Evolutionary conservation across 768 basidiomycete genomes (phyloP).

Genomic region (Xerocomellus dryophilus): DNA sequence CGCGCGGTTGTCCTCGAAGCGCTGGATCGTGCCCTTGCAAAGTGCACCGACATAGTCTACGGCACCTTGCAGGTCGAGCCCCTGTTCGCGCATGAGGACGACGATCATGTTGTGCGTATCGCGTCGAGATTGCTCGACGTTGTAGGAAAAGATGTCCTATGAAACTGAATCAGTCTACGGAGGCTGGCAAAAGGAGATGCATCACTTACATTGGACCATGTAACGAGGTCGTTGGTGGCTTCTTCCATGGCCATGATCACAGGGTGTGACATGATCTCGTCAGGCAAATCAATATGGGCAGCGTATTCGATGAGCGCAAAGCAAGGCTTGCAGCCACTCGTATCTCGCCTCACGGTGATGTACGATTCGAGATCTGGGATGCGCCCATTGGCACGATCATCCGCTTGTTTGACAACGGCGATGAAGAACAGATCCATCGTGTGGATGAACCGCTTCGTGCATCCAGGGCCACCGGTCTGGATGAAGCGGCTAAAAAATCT

Average conservation of each 20-base stretch:
- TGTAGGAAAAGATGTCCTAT: constrained; percentile 75
- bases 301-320: constrained; percentile 57
- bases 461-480: constrained; percentile 38
- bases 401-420: constrained; percentile 43
- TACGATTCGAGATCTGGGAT: constrained; percentile 52
- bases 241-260: constrained; percentile 44
- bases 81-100: constrained; percentile 64
- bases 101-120: constrained; percentile 72
- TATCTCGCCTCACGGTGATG: constrained; percentile 50
- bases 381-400: constrained; percentile 37
- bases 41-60: constrained; percentile 62
- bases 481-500: constrained; percentile 40
- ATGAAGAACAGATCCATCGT: constrained; percentile 42
- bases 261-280: constrained; percentile 52
- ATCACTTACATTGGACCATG: constrained; percentile 42
- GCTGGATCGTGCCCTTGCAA: constrained; percentile 53
- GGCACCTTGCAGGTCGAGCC: constrained; percentile 56
- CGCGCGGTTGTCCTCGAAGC: constrained; percentile 46
- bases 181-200: background rate
- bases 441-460: constrained; percentile 39
- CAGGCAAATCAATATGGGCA: constrained; percentile 47
- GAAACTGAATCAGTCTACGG: background rate
- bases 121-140: constrained; percentile 66
- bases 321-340: constrained; percentile 50
- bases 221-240: constrained; percentile 50